phyloP scores from a whole-genome alignment of 2,329 filamentous ascomycete species.

The Colletotrichum melonis region DNA sequence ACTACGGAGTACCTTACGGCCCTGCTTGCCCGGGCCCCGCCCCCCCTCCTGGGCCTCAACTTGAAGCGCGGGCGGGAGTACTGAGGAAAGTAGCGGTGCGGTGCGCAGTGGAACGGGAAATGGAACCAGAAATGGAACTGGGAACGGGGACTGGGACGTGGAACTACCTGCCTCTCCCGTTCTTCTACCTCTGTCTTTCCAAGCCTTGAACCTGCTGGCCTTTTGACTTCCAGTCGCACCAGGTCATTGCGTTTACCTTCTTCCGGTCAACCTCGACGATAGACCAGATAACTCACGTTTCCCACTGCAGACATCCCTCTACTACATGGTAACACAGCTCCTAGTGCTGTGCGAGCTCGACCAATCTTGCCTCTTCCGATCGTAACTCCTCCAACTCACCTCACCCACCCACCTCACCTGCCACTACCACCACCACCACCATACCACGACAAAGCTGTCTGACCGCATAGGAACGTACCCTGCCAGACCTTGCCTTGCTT shows the following conservation, averaged over 20 bases:
- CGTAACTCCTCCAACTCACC: neutral
- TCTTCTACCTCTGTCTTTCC: neutral
- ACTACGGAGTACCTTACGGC: too few species aligned
- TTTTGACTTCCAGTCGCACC: neutral
- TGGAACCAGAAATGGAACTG: neutral
- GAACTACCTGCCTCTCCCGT: too few species aligned
- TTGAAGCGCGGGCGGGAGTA: slow-evolving; percentile 10
- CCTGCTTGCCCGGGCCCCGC: neutral
- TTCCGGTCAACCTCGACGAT: neutral
- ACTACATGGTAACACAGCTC: neutral
- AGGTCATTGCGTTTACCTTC: neutral
- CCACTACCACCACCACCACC: slow-evolving; percentile 14
- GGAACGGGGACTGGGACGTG: too few species aligned
- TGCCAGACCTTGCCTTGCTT: slow-evolving; percentile 16
- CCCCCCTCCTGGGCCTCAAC: slow-evolving; percentile 6
- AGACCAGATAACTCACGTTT: neutral
- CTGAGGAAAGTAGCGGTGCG: slow-evolving; percentile 21
- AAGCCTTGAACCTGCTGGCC: neutral
- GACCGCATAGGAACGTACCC: slow-evolving; percentile 11
- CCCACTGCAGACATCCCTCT: neutral
- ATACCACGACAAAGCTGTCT: slow-evolving; percentile 7
- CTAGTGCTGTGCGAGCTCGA: neutral
- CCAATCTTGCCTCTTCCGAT: neutral
- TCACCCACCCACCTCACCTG: slow-evolving; percentile 10
- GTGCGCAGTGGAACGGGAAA: slow-evolving; percentile 1